A percentile compares a stretch with the other conserved stretches of the same genome.
These are phyloP conservation scores for Eimeria maxima DNA, from an alignment of 169 alveolate species.

Conservation along the genomic window DNA sequence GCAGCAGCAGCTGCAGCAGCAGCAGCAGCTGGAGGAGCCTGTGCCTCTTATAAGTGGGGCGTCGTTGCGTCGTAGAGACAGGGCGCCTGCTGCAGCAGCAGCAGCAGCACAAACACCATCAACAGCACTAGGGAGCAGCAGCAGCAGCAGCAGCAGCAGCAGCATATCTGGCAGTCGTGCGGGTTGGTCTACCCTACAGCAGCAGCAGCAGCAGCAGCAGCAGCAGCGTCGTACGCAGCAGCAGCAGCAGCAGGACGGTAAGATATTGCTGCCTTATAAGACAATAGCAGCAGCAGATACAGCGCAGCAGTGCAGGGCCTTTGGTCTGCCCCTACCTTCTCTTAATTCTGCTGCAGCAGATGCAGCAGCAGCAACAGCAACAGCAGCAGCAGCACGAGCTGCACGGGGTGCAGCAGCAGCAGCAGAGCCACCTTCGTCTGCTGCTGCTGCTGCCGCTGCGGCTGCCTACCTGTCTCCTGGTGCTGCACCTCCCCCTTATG, in stretches of 20 bases:
- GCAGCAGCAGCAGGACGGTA: conserved; percentile 52
- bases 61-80: conserved; percentile 42
- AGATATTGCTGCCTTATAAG: not conserved
- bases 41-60: conserved; percentile 20
- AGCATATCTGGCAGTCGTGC: not conserved
- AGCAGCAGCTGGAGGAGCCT: conserved; percentile 28
- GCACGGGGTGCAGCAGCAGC: too few species aligned
- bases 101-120: not conserved
- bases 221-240: conserved; percentile 15
- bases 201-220: not conserved
- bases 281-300: conserved; percentile 10
- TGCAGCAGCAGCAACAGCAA: too few species aligned
- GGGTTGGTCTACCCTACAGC: not conserved
- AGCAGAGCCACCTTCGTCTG: too few species aligned
- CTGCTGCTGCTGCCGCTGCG: conserved; percentile 33
- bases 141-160: conserved; percentile 65
- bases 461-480: conserved; percentile 13
- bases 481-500: conserved; percentile 18
- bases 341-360: not conserved
- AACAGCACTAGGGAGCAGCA: not conserved
- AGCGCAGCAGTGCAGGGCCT: conserved; percentile 44
- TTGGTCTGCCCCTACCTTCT: conserved; percentile 18
- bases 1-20: too few species aligned
- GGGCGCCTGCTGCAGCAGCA: not conserved
- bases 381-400: too few species aligned